These are phyloP conservation scores for Misopates orontium DNA, from an alignment of 257 asterid genomes.

Conservation along the genomic window DNA sequence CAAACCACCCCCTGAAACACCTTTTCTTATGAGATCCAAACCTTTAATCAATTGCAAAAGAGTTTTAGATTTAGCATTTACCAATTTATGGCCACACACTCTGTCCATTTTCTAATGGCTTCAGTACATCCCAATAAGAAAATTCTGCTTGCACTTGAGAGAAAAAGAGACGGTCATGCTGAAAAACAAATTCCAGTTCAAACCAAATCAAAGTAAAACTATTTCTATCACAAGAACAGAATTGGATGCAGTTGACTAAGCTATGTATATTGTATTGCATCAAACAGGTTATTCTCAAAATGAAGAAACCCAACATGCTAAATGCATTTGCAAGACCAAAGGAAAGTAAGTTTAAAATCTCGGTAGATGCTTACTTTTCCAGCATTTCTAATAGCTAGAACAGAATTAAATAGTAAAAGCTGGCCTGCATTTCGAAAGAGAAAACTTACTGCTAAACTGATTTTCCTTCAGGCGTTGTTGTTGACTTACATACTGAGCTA, in stretches of 20 bases:
- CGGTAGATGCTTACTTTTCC: slow-evolving; percentile 10
- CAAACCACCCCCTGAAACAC: too few species aligned
- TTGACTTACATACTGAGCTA: slow-evolving; percentile 62
- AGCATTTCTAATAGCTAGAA: neutral
- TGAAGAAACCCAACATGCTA: slow-evolving; percentile 63
- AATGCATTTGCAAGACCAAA: slow-evolving; percentile 62
- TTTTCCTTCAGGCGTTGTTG: slow-evolving; percentile 44
- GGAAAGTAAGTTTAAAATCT: slow-evolving; percentile 54
- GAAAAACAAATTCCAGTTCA: neutral
- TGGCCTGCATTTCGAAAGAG: neutral
- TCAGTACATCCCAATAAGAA: too few species aligned
- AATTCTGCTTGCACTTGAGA: too few species aligned
- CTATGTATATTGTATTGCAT: slow-evolving; percentile 21
- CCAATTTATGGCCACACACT: too few species aligned
- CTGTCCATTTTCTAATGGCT: too few species aligned
- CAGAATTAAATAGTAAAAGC: neutral
- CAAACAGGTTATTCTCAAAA: slow-evolving; percentile 67
- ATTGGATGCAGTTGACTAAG: slow-evolving; percentile 15
- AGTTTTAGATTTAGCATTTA: too few species aligned
- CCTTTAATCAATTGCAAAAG: too few species aligned
- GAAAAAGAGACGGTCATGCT: too few species aligned
- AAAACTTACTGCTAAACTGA: neutral
- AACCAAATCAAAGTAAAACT: neutral
- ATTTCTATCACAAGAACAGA: neutral
- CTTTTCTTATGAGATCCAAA: too few species aligned